Conservation (phyloP, 2,329 filamentous ascomycete genomes). For the Fusarium transvaalense region DNA sequence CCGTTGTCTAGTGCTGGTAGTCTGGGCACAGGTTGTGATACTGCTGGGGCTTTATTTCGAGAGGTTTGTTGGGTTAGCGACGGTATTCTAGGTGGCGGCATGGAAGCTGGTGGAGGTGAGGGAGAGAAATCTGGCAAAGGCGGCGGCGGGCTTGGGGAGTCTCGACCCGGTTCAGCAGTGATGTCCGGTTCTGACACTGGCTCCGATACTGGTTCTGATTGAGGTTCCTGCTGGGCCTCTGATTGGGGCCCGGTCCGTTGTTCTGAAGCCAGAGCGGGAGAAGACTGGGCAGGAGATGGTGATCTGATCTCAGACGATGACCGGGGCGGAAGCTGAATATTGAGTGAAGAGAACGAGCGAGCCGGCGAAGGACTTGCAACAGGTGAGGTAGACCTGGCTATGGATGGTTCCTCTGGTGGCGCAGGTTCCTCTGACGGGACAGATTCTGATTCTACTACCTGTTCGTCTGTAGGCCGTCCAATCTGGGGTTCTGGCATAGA, state of each 20-base stretch:
- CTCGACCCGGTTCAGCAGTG: neutral
- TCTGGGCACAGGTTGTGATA: conserved; percentile 30
- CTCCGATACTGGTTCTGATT: neutral
- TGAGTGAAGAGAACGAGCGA: conserved; percentile 14
- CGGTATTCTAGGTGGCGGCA: conserved; percentile 34
- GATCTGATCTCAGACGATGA: conserved; percentile 7
- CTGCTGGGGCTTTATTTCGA: conserved; percentile 12
- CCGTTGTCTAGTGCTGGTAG: conserved; percentile 61
- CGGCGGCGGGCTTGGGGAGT: conserved; percentile 8
- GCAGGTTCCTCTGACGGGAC: neutral
- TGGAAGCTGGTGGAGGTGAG: conserved; percentile 27
- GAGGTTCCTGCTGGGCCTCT: neutral
- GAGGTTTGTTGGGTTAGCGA: conserved; percentile 12
- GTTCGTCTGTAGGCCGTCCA: neutral
- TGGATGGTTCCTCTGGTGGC: conserved; percentile 2
- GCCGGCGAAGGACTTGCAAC: conserved; percentile 16
- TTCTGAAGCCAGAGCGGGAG: neutral
- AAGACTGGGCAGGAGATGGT: neutral
- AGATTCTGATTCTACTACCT: conserved; percentile 1
- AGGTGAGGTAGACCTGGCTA: conserved; percentile 3
- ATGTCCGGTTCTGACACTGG: neutral
- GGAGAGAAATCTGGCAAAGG: conserved; percentile 17
- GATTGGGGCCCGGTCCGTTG: neutral
- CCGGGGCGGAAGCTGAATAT: conserved; percentile 2
- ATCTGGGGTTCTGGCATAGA: conserved; percentile 29